Base-by-base conservation (phyloP, 2,329 filamentous ascomycete genomes). In the Akanthomyces uredinophilus region DNA sequence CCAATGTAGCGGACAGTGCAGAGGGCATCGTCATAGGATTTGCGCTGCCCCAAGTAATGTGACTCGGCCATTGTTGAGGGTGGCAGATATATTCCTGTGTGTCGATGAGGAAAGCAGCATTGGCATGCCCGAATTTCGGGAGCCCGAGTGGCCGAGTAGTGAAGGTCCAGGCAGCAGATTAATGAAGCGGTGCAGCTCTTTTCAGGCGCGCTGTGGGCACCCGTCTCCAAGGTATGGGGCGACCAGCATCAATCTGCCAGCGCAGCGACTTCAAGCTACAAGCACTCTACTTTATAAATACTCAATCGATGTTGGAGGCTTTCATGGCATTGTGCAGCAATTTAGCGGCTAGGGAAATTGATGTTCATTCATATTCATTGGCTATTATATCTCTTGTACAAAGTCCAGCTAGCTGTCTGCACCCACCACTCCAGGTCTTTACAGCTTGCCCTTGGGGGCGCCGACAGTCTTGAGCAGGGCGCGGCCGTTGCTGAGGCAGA, bases 1-100 rank as follows among this genome's bases (percentile, higher is more conserved):
- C 95, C 95, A 64, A 90, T 77, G 71, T 93, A 98, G 64, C 92
- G 87, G 63, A 98, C 83, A 1, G 94, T 98, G 75, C 93, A 96
- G 47, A 90, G 77, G 22, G 86, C 85, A 37, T 86, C 86, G 66
- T 89, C 87, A 69, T 90, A 96, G 4, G 91, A 96, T 46, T 94
- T 80, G 16, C 95, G 87, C 74, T 95, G 87, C 58, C 91, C 91
- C 65, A 88, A 72, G 68, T 82, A 77, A 52, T 74, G 71, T 14
- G 68, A 68, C 20, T 70, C 63, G 55, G 75, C 60, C 80, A 82
- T 83, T 35, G 35, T 47, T 44, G 43, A 60, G 51, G 32, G 22
- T 54, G 14, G n/a, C 20, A 29, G 18, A n/a, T 24, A 35, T 52
- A 7, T 16, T 32, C 22, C 20, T 2, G 8, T 24, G 24, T 44